A percentile compares a stretch with the other conserved stretches of the same genome.
These are phyloP conservation scores for Fonsecaea multimorphosa DNA, from an alignment of 2,329 filamentous ascomycete species.

Conservation along the genomic window DNA sequence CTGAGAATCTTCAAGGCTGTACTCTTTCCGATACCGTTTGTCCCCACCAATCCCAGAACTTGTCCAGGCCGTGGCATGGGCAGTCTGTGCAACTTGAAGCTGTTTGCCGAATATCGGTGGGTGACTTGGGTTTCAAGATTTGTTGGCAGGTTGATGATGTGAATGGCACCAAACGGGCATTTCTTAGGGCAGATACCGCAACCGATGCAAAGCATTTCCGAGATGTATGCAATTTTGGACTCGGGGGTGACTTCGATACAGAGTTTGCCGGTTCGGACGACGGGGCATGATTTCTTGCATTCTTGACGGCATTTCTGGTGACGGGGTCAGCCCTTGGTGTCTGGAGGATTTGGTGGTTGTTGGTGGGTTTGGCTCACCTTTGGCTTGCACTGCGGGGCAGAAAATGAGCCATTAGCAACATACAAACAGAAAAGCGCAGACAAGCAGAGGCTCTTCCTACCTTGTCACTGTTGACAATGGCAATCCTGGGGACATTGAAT, in stretches of 20 bases:
- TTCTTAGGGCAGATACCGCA: constrained; percentile 99
- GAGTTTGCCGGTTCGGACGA: constrained; percentile 95
- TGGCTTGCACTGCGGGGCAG: constrained; percentile 74
- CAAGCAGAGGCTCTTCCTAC: constrained; percentile 5
- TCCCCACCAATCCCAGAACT: constrained; percentile 94
- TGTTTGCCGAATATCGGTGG: constrained; percentile 98
- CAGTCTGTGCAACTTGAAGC: constrained; percentile 97
- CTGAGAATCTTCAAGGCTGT: constrained; percentile 99
- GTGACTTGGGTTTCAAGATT: constrained; percentile 98
- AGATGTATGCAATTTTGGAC: constrained; percentile 97
- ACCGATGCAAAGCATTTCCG: constrained; percentile 92
- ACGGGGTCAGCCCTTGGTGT: constrained; percentile 38
- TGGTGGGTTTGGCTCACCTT: constrained; percentile 63
- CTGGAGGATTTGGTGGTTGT: background rate
- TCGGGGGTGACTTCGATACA: constrained; percentile 91
- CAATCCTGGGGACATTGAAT: constrained; percentile 71
- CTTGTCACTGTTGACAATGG: constrained; percentile 99
- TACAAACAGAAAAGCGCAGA: constrained; percentile 33
- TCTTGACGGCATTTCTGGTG: constrained; percentile 96
- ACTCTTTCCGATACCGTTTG: constrained; percentile 99
- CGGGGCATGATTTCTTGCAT: constrained; percentile 98
- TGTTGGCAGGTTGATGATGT: constrained; percentile 99
- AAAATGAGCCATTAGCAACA: constrained; percentile 48
- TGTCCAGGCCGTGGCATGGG: constrained; percentile 95
- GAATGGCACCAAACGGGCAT: constrained; percentile 97